Percentiles rank a stretch among this genome's conserved stretches.
phyloP scores from a whole-genome alignment of 2,329 filamentous ascomycete genomes.

The Byssochlamys sp. region DNA sequence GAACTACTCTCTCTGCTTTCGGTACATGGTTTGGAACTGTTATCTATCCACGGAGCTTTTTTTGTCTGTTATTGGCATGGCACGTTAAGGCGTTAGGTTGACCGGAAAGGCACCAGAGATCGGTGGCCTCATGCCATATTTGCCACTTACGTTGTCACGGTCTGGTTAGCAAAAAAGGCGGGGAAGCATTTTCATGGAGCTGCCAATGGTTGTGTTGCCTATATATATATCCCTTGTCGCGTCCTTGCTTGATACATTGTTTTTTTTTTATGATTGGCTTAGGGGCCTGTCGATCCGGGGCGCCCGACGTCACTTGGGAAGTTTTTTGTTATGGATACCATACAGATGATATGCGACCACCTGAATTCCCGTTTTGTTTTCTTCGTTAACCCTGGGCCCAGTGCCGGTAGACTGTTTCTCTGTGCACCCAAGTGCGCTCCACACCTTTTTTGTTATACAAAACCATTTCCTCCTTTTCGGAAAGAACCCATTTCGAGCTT shows the following conservation, averaged over 20 bases:
- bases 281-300: neutral
- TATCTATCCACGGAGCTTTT: neutral
- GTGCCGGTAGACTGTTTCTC: neutral
- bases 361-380: neutral
- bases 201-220: neutral
- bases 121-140: neutral
- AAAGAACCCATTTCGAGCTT: neutral
- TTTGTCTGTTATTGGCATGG: neutral
- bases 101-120: neutral
- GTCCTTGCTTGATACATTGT: neutral
- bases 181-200: slow-evolving; percentile 1
- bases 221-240: neutral
- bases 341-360: neutral
- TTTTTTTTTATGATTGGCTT: neutral
- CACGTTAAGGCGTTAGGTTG: neutral
- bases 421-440: neutral
- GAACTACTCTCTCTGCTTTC: neutral
- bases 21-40: neutral
- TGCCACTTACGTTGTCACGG: neutral
- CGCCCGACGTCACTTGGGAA: neutral
- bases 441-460: neutral
- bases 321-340: neutral
- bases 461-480: neutral
- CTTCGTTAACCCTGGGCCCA: neutral
- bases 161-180: neutral